phyloP scores from a whole-genome alignment of 106 monocot genomes.

The Dendrobium huoshanense region DNA sequence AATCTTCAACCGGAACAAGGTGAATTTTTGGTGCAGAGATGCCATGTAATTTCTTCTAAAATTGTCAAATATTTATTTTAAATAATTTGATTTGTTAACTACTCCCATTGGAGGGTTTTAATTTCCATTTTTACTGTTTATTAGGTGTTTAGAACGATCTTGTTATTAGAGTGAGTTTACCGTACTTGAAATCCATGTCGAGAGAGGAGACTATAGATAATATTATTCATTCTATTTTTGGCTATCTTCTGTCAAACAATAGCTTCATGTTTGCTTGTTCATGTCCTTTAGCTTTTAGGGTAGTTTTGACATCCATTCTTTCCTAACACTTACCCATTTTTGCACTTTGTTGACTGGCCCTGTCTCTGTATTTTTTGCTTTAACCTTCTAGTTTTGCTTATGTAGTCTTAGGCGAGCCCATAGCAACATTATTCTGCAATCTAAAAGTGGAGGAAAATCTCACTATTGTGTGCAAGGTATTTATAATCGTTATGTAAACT shows the following conservation, averaged over 20 bases:
- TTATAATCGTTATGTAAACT: neutral
- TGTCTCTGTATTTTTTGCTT: constrained; percentile 2
- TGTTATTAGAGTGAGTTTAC: neutral
- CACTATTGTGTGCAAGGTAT: constrained; percentile 7
- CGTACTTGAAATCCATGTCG: neutral
- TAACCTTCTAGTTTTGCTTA: neutral
- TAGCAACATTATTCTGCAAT: constrained; percentile 5
- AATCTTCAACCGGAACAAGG: constrained; percentile 28
- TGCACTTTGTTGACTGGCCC: neutral
- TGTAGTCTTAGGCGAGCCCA: neutral
- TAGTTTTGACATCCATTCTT: neutral
- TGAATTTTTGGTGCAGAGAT: constrained; percentile 4
- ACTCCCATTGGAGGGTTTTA: neutral
- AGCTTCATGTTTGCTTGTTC: neutral
- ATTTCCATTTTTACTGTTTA: neutral
- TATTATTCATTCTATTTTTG: neutral
- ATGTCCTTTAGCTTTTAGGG: neutral
- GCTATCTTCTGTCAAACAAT: neutral
- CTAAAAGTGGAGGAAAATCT: neutral
- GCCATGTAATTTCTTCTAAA: neutral
- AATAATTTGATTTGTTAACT: neutral
- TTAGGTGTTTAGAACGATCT: neutral
- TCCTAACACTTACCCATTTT: neutral
- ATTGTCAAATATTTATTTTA: neutral
- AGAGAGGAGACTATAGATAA: neutral